A percentile compares a stretch with the other conserved stretches of the same genome.
Conservation (phyloP, 192 early-diverging fungal species). For the Coemansia sp. region DNA sequence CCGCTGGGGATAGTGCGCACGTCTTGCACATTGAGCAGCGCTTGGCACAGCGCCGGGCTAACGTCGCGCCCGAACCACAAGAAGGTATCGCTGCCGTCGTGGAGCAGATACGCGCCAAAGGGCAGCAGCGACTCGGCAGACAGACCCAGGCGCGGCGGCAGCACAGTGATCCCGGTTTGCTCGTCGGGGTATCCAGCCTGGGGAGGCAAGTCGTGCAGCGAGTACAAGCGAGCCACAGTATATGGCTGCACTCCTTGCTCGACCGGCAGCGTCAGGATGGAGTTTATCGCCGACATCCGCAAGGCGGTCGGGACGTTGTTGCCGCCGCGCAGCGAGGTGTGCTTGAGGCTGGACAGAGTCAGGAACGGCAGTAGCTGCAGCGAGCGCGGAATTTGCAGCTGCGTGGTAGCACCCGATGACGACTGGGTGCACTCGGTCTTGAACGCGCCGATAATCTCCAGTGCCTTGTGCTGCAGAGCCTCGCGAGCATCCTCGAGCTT, state of each 20-base stretch:
- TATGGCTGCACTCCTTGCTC: constrained; percentile 72
- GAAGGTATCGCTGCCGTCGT: constrained; percentile 82
- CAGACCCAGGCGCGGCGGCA: constrained; percentile 81
- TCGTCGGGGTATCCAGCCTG: constrained; percentile 54
- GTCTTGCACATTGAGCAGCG: constrained; percentile 64
- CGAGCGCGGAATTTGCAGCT: constrained; percentile 83
- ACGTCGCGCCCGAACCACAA: constrained; percentile 89
- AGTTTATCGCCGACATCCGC: constrained; percentile 79
- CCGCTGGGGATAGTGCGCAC: constrained; percentile 53
- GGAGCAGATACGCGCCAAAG: constrained; percentile 85
- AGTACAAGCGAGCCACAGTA: constrained; percentile 80
- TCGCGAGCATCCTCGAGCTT: constrained; percentile 95
- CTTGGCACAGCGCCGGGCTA: constrained; percentile 69
- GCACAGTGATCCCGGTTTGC: constrained; percentile 61
- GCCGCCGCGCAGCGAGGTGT: constrained; percentile 65
- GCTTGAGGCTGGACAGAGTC: constrained; percentile 81
- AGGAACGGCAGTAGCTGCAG: constrained; percentile 86
- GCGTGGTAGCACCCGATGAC: constrained; percentile 73
- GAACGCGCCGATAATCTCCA: constrained; percentile 91
- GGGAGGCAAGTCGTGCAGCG: constrained; percentile 78
- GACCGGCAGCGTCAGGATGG: constrained; percentile 79
- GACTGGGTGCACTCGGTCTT: constrained; percentile 77
- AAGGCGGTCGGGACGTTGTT: constrained; percentile 77
- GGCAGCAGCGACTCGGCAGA: constrained; percentile 85
- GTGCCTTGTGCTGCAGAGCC: constrained; percentile 81